Evolutionary conservation across 345 rosid genomes (phyloP).

Genomic region (Erodium maritimum): DNA sequence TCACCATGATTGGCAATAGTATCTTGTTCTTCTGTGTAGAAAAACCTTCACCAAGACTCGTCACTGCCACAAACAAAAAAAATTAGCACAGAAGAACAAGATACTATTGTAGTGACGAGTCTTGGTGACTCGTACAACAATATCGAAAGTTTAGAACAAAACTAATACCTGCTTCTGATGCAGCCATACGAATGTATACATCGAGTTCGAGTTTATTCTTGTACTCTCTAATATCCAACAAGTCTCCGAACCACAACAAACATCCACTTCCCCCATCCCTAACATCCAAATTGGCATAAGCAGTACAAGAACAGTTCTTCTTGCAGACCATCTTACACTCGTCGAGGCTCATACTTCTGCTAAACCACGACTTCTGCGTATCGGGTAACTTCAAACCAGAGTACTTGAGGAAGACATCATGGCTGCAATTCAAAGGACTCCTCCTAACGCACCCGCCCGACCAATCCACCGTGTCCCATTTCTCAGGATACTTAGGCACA

Average conservation of each 20-base stretch:
- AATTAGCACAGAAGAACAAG: too few species aligned
- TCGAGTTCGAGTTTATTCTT: constrained; percentile 7
- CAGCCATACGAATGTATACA: constrained; percentile 18
- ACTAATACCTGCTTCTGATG: constrained; percentile 16
- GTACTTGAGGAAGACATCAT: neutral
- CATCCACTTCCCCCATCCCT: too few species aligned
- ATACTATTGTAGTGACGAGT: too few species aligned
- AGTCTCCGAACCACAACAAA: neutral
- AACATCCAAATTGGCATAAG: too few species aligned
- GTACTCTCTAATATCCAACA: neutral
- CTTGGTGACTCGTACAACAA: too few species aligned
- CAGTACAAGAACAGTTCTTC: too few species aligned
- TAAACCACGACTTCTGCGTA: neutral
- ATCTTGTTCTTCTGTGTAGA: neutral
- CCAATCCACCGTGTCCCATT: neutral
- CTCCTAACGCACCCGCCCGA: too few species aligned
- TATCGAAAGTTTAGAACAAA: too few species aligned
- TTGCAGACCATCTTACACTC: neutral
- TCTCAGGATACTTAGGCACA: neutral
- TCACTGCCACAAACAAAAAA: neutral
- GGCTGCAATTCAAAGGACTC: constrained; percentile 1
- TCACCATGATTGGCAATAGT: neutral
- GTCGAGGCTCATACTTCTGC: neutral
- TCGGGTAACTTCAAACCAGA: neutral
- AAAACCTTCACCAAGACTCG: too few species aligned